A percentile compares a stretch with the other conserved stretches of the same genome.
Conservation (phyloP, 192 early-diverging fungal genomes). For the Backusella morwellensis region DNA sequence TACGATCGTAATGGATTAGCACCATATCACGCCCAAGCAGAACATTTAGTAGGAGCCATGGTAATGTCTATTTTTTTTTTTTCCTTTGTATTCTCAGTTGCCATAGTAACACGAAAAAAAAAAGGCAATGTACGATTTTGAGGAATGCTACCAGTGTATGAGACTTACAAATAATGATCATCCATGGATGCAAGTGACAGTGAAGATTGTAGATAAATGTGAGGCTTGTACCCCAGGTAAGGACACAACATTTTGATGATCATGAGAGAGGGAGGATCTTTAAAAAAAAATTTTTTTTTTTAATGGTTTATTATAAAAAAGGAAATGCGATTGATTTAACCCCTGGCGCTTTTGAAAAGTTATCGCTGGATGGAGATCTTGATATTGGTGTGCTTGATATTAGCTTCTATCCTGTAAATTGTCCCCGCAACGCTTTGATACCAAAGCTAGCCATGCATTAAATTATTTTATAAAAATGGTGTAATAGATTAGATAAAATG, state of each 20-base stretch:
- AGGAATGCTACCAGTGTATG: conserved; percentile 39
- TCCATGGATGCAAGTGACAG: conserved; percentile 11
- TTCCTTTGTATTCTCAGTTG: not conserved
- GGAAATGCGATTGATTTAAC: conserved; percentile 26
- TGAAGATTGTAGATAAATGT: conserved; percentile 38
- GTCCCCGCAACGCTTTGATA: not conserved
- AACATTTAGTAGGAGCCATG: conserved; percentile 42
- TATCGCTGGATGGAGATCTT: conserved; percentile 5
- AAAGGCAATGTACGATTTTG: conserved; percentile 32
- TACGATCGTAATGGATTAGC: conserved; percentile 38
- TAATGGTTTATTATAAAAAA: not conserved
- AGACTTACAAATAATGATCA: conserved; percentile 27
- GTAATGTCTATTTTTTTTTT: conserved; percentile 3
- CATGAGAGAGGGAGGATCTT: not conserved
- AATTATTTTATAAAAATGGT: not conserved
- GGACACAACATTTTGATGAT: not conserved
- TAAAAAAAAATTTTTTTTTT: not conserved
- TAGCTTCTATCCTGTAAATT: conserved; percentile 14
- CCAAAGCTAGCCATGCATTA: not conserved
- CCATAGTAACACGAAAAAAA: not conserved
- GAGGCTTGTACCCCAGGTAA: conserved; percentile 25
- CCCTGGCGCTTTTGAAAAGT: conserved; percentile 16
- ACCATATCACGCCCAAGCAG: conserved; percentile 26
- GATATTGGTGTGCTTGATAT: conserved; percentile 25
- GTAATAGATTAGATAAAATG: not conserved